Evolutionary conservation across 371 early-diverging fungal species (phyloP).

Genomic region (Rhizopus sp.): DNA sequence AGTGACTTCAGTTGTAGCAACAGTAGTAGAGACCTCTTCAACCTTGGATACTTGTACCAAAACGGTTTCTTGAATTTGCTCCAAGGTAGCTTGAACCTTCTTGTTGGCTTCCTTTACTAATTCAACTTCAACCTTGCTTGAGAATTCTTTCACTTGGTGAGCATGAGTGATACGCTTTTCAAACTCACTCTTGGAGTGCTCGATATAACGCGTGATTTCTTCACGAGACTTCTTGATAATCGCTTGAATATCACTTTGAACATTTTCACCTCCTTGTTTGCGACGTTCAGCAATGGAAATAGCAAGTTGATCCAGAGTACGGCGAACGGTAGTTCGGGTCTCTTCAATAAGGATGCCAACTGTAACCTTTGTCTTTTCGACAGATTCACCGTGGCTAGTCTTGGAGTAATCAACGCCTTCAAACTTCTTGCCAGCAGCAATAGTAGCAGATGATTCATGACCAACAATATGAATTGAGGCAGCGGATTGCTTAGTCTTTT

Average conservation of each 20-base stretch:
- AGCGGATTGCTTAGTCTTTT: slow-evolving; percentile 20
- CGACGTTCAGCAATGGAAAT: slow-evolving; percentile 26
- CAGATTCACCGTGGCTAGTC: slow-evolving; percentile 11
- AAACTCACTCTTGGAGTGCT: slow-evolving; percentile 18
- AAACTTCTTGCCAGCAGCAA: slow-evolving; percentile 28
- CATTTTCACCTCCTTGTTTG: slow-evolving; percentile 34
- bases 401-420: slow-evolving; percentile 29
- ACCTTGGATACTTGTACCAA: slow-evolving; percentile 26
- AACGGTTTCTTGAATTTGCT: slow-evolving; percentile 24
- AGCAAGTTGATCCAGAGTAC: slow-evolving; percentile 22
- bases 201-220: slow-evolving; percentile 18
- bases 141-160: slow-evolving; percentile 7
- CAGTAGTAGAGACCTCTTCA: slow-evolving; percentile 16
- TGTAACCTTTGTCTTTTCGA: slow-evolving; percentile 27
- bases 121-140: slow-evolving; percentile 12
- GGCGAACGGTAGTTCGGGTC: slow-evolving; percentile 16
- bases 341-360: slow-evolving; percentile 31
- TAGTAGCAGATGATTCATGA: slow-evolving; percentile 14
- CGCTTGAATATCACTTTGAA: slow-evolving; percentile 24
- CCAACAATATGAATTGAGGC: slow-evolving; percentile 16
- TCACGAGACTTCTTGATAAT: slow-evolving; percentile 29
- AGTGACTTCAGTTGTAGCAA: slow-evolving; percentile 6
- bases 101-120: slow-evolving; percentile 23
- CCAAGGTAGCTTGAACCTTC: slow-evolving; percentile 27
- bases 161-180: slow-evolving; percentile 19